Base-by-base conservation (phyloP, 371 early-diverging fungal genomes). In the Haplosporangium sp. region DNA sequence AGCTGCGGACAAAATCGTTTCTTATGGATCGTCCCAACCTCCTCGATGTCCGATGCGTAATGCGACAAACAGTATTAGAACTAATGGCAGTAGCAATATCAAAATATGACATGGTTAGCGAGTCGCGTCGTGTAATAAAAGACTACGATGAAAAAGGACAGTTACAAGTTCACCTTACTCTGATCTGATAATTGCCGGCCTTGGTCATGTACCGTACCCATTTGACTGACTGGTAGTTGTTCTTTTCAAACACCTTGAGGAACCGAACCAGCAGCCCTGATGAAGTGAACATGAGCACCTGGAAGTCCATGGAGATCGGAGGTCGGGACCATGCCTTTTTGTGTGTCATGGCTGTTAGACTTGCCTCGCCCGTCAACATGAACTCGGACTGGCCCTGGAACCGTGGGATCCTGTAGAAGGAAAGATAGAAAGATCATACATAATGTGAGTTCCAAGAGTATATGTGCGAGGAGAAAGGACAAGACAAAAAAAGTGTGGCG, bases 201-300 rank as follows among this genome's bases (percentile, higher is more conserved):
- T 93, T 94, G 59, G 96, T 94, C 90, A 95, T 90, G 79, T 96
- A 96, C 68, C 96, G 83, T 16, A 96, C 95, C 96, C 96, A 95
- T 80, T 95, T 95, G 46, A 95, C 95, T 70, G 91, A 92, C 61
- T 93, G 90, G 71, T 96, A 96, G 67, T 92, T 92, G 69, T 91
- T 91, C 86, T 94, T 94, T 70, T 96, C 96, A 84, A 95, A 95
- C 37, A 95, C 94, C 82, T 96, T 95, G 55, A 96, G 74, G 85
- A 93, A 96, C 72, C 95, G 86, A 29, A 96, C 96, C 75, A 94
- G 85, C 65, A 95, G 77, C 38, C 95, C 95, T 9, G 95, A 95
- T 11, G 93, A 92, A n/a, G 95, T 94, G 74, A 94, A 94, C 94
- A 94, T 94, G 23, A 93, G 76, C 56, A 92, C 94, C 71, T 94